Conservation (phyloP, 2,329 filamentous ascomycete genomes). For the Aureobasidium sp. region DNA sequence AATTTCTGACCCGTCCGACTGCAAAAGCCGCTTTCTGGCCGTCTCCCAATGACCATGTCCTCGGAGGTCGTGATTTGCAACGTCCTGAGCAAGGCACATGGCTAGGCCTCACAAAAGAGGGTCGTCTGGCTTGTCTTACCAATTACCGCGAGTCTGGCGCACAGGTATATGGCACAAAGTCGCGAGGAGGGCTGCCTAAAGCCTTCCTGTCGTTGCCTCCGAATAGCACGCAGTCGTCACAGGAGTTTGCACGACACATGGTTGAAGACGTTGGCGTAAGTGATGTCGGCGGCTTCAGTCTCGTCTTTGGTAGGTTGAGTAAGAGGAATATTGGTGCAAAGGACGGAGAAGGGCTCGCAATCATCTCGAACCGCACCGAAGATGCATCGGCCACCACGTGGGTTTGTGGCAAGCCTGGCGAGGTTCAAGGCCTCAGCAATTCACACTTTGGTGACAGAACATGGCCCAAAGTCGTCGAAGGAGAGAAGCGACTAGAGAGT, state of each 20-base stretch:
- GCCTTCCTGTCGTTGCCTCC: slow-evolving; percentile 45
- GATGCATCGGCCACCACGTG: slow-evolving; percentile 42
- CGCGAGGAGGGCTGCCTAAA: slow-evolving; percentile 52
- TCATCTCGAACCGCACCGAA: slow-evolving; percentile 55
- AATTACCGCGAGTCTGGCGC: slow-evolving; percentile 51
- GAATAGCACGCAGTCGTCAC: slow-evolving; percentile 32
- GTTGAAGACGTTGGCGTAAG: slow-evolving; percentile 46
- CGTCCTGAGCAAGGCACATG: slow-evolving; percentile 54
- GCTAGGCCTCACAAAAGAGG: slow-evolving; percentile 54
- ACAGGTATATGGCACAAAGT: slow-evolving; percentile 36
- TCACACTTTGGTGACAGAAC: slow-evolving; percentile 49
- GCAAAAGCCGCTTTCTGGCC: slow-evolving; percentile 53
- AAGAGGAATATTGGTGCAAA: background rate
- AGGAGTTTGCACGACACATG: slow-evolving; percentile 45
- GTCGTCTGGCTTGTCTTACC: slow-evolving; percentile 53
- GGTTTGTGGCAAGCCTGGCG: slow-evolving; percentile 39
- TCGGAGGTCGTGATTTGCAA: slow-evolving; percentile 55
- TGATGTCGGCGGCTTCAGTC: slow-evolving; percentile 55
- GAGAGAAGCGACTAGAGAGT: slow-evolving; percentile 36
- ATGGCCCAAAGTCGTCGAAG: slow-evolving; percentile 55
- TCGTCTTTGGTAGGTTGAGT: slow-evolving; percentile 48
- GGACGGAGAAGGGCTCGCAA: slow-evolving; percentile 36
- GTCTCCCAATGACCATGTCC: slow-evolving; percentile 43
- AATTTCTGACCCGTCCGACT: slow-evolving; percentile 55
- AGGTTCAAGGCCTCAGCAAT: slow-evolving; percentile 55